A percentile compares a stretch with the other conserved stretches of the same genome.
These are phyloP conservation scores for Monilinia aucupariae DNA, from an alignment of 2,329 filamentous ascomycete genomes.

Conservation along the genomic window DNA sequence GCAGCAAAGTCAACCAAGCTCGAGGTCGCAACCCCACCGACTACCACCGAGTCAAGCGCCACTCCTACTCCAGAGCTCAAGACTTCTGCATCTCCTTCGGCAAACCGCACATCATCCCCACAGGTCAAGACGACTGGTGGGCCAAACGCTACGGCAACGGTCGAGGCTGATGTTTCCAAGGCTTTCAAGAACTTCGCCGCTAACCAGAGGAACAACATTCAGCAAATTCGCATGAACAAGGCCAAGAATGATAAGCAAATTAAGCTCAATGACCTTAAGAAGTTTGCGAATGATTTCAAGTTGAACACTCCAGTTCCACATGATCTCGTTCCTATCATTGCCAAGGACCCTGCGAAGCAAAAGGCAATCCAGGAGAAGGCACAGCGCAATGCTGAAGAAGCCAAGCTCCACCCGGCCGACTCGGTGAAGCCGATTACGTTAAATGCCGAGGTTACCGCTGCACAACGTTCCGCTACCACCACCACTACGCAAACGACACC, in stretches of 20 bases:
- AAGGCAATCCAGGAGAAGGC: conserved; percentile 88
- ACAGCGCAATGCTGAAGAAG: conserved; percentile 65
- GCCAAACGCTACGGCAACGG: conserved; percentile 54
- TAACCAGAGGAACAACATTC: conserved; percentile 49
- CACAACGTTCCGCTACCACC: conserved; percentile 38
- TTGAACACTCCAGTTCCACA: conserved; percentile 85
- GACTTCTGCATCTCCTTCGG: conserved; percentile 32
- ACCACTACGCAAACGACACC: conserved; percentile 41
- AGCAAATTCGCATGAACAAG: conserved; percentile 53
- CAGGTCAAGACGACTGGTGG: conserved; percentile 33
- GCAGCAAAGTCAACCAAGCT: conserved; percentile 25
- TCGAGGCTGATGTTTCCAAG: conserved; percentile 56
- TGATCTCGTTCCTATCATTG: conserved; percentile 89
- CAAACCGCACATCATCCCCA: conserved; percentile 34
- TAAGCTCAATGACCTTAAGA: conserved; percentile 90
- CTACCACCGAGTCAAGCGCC: conserved; percentile 29
- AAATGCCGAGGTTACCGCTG: conserved; percentile 40
- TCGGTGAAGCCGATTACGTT: conserved; percentile 42
- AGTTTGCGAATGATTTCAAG: conserved; percentile 92
- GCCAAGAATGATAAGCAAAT: conserved; percentile 76
- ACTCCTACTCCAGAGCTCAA: conserved; percentile 29
- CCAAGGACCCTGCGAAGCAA: conserved; percentile 94
- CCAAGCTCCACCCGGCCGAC: conserved; percentile 42
- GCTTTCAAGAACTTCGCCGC: conserved; percentile 61
- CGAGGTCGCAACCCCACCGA: conserved; percentile 31